phyloP scores from a whole-genome alignment of 495 filamentous ascomycete genomes.

The Xylaria acuta region DNA sequence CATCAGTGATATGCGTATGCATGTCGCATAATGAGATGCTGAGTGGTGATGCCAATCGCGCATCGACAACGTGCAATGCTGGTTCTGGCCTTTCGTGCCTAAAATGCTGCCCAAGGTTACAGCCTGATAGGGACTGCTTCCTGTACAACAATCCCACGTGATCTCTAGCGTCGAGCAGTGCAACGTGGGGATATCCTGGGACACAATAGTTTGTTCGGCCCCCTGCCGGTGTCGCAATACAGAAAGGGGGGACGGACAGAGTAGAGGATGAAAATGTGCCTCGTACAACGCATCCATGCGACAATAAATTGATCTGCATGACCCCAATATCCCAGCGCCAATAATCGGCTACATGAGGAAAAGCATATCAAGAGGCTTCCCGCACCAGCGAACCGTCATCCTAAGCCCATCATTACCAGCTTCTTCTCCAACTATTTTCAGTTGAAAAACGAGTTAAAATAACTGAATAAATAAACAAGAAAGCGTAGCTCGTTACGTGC shows the following conservation, averaged over 20 bases:
- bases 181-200: constrained; percentile 19
- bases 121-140: constrained; percentile 13
- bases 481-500: constrained; percentile 37
- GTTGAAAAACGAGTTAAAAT: neutral
- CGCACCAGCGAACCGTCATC: neutral
- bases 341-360: neutral
- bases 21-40: neutral
- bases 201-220: neutral
- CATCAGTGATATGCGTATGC: neutral
- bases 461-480: constrained; percentile 28
- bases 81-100: constrained; percentile 11
- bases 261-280: constrained; percentile 14
- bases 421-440: neutral
- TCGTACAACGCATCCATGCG: constrained; percentile 26
- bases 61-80: constrained; percentile 12
- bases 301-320: constrained; percentile 19
- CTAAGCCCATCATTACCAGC: constrained; percentile 23
- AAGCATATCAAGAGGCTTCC: constrained; percentile 23
- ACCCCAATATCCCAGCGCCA: neutral
- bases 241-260: constrained; percentile 13
- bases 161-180: constrained; percentile 6
- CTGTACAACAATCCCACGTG: neutral
- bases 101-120: constrained; percentile 22
- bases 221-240: neutral
- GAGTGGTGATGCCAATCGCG: neutral